phyloP scores from a whole-genome alignment of 176 grass and related monocot species.

The Poa annua region DNA sequence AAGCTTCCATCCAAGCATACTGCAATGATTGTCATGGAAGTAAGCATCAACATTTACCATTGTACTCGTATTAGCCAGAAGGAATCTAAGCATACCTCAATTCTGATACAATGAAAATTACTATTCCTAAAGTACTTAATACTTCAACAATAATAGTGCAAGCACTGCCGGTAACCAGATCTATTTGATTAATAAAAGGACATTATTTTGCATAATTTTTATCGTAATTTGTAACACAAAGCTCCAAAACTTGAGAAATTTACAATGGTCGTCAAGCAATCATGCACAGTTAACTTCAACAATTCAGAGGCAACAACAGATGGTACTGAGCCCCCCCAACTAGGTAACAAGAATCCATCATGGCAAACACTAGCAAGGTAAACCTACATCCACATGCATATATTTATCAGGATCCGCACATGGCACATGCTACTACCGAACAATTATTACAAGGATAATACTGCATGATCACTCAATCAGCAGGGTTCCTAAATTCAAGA shows the following conservation, averaged over 20 bases:
- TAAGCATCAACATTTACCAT: conserved; percentile 12
- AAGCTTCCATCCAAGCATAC: conserved; percentile 96
- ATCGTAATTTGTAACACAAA: neutral
- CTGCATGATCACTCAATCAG: conserved; percentile 52
- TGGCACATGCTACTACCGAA: conserved; percentile 7
- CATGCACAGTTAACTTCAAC: conserved; percentile 14
- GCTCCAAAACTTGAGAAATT: conserved; percentile 4
- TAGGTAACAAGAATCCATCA: conserved; percentile 35
- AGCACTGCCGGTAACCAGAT: too few species aligned
- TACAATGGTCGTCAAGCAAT: conserved; percentile 11
- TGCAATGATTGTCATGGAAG: conserved; percentile 33
- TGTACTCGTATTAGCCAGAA: neutral
- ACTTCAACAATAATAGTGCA: neutral
- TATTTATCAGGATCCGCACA: conserved; percentile 36
- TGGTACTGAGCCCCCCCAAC: conserved; percentile 15
- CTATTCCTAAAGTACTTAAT: neutral
- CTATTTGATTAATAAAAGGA: too few species aligned
- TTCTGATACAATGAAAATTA: neutral
- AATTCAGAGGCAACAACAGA: conserved; percentile 1
- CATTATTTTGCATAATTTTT: neutral
- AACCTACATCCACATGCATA: conserved; percentile 44
- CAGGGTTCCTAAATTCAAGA: neutral
- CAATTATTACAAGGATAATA: neutral
- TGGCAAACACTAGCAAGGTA: conserved; percentile 36
- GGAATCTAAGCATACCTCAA: neutral